These are phyloP conservation scores for Cystofilobasidium ferigula DNA, from an alignment of 768 basidiomycete species.

Conservation along the genomic window DNA sequence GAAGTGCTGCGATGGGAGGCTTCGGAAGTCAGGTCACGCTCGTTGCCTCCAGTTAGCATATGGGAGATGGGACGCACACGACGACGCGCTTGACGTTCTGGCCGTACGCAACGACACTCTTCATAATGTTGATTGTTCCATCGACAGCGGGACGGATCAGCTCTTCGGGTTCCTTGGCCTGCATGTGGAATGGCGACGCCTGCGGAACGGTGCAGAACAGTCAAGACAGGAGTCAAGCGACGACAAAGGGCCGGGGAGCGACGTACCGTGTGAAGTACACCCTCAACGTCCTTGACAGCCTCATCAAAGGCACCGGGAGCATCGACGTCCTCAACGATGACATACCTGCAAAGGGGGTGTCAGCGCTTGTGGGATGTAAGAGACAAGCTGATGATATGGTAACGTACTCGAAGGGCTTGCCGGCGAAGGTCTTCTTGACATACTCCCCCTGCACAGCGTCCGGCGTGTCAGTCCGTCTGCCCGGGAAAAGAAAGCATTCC, in stretches of 20 bases:
- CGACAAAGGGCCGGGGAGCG: neutral
- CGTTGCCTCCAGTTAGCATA: no score
- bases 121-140: conserved; percentile 55
- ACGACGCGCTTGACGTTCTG: conserved; percentile 54
- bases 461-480: neutral
- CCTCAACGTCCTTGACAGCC: conserved; percentile 64
- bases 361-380: no score
- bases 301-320: conserved; percentile 58
- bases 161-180: conserved; percentile 38
- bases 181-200: conserved; percentile 39
- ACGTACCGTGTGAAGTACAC: conserved; percentile 43
- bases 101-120: conserved; percentile 8
- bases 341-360: no score
- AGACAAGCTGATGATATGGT: no score
- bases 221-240: no score
- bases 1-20: conserved; percentile 42
- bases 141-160: conserved; percentile 59
- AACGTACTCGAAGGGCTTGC: conserved; percentile 54
- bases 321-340: conserved; percentile 61
- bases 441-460: conserved; percentile 39
- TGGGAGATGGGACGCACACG: conserved; percentile 1
- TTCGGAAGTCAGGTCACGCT: neutral
- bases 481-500: neutral
- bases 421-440: conserved; percentile 47
- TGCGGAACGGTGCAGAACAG: no score